Percentiles rank a stretch among this genome's conserved stretches.
phyloP scores from a whole-genome alignment of 192 early-diverging fungal species.

The Coemansia sp. region DNA sequence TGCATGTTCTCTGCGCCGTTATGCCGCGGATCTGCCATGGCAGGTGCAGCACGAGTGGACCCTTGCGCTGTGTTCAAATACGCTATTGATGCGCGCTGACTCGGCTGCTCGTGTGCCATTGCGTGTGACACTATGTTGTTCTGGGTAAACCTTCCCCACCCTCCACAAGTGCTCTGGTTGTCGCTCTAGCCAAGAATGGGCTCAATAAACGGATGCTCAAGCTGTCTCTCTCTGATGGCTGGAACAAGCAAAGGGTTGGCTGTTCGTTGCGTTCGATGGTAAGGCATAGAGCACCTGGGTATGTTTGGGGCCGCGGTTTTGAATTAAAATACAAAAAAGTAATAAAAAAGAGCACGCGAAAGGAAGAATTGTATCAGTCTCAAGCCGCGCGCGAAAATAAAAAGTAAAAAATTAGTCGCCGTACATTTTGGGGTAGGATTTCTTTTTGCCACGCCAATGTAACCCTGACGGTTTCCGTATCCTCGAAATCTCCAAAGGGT shows the following conservation, averaged over 20 bases:
- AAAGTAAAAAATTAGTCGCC: background rate
- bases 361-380: background rate
- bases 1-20: background rate
- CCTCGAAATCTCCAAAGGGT: background rate
- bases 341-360: conserved; percentile 3
- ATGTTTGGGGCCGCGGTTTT: background rate
- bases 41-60: too few species aligned
- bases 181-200: too few species aligned
- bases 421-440: background rate
- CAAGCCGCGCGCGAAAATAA: background rate
- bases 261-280: background rate
- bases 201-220: too few species aligned
- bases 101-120: conserved; percentile 1
- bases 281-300: background rate
- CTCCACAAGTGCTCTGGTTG: background rate
- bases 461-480: background rate
- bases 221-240: too few species aligned
- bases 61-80: conserved; percentile 22
- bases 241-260: too few species aligned
- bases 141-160: background rate
- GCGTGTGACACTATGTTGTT: background rate
- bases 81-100: conserved; percentile 32
- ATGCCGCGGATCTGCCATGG: too few species aligned
- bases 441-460: background rate
- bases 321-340: background rate